A percentile compares a stretch with the other conserved stretches of the same genome.
These are phyloP conservation scores for Yamadazyma dushanensis DNA, from an alignment of 1,139 yeast species.

Conservation along the genomic window DNA sequence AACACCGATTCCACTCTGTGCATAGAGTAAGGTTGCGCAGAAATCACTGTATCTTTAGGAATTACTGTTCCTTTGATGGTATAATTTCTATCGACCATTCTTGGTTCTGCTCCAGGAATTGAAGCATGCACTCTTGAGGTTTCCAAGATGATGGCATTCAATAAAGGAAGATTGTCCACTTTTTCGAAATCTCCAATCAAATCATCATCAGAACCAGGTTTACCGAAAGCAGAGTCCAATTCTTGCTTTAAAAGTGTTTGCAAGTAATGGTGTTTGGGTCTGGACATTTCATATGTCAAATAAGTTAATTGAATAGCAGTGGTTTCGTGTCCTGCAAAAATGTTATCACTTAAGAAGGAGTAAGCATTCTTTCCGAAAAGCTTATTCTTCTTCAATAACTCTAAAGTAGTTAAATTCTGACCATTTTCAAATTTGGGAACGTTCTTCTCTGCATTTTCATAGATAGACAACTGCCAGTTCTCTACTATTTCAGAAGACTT, in stretches of 20 bases:
- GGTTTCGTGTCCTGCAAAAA: constrained; percentile 74
- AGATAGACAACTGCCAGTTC: constrained; percentile 52
- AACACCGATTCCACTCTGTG: constrained; percentile 55
- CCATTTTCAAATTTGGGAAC: constrained; percentile 21
- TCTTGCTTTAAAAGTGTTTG: constrained; percentile 49
- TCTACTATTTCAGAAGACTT: constrained; percentile 42
- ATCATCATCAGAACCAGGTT: constrained; percentile 23
- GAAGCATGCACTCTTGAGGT: constrained; percentile 64
- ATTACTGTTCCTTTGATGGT: constrained; percentile 26
- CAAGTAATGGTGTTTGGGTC: constrained; percentile 41
- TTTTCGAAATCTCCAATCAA: constrained; percentile 33
- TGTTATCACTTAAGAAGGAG: constrained; percentile 41
- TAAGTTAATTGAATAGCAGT: constrained; percentile 68
- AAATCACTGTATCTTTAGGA: constrained; percentile 58
- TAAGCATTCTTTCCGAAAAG: constrained; percentile 36
- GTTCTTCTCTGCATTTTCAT: constrained; percentile 36
- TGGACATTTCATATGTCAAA: constrained; percentile 58
- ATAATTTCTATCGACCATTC: constrained; percentile 41
- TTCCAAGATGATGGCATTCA: constrained; percentile 61
- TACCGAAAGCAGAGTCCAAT: constrained; percentile 33
- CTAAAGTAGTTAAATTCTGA: constrained; percentile 33
- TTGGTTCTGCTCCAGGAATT: constrained; percentile 75
- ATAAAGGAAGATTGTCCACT: constrained; percentile 52
- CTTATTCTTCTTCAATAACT: constrained; percentile 34
- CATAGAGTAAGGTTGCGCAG: constrained; percentile 66